Evolutionary conservation across 169 alveolate genomes (phyloP).

Genomic region (Plasmodium vinckei): DNA sequence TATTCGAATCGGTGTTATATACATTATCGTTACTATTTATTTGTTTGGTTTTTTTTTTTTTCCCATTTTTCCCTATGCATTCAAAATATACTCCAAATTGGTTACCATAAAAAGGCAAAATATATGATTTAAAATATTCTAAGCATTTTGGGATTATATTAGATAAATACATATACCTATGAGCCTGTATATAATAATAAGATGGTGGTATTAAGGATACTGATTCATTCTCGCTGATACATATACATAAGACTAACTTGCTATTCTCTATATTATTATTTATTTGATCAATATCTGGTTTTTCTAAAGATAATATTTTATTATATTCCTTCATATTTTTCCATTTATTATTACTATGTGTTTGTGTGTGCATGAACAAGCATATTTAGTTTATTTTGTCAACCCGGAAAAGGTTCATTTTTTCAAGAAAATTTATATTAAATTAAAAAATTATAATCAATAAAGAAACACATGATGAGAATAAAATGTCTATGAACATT

Average conservation of each 20-base stretch:
- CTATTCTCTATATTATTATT: constrained; percentile 37
- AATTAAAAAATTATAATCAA: no score
- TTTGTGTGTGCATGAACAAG: no score
- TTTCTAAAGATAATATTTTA: constrained; percentile 19
- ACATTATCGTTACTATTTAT: neutral
- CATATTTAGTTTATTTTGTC: no score
- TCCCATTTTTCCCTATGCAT: neutral
- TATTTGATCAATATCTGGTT: constrained; percentile 46
- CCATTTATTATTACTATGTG: no score
- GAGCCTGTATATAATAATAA: constrained; percentile 48
- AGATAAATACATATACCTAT: constrained; percentile 66
- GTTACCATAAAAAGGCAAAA: constrained; percentile 62
- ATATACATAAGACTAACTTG: constrained; percentile 49
- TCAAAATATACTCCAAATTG: constrained; percentile 67
- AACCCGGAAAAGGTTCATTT: no score
- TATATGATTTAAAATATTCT: constrained; percentile 57
- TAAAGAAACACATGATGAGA: no score
- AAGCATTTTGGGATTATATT: constrained; percentile 69
- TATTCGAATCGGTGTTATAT: neutral
- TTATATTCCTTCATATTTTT: constrained; percentile 26
- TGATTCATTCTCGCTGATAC: constrained; percentile 44
- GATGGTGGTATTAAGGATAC: constrained; percentile 39
- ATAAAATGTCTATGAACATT: no score
- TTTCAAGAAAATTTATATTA: no score
- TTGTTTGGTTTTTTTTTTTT: neutral